These are phyloP conservation scores for Xylaria sp. DNA, from an alignment of 2,329 filamentous ascomycete genomes.

Conservation along the genomic window DNA sequence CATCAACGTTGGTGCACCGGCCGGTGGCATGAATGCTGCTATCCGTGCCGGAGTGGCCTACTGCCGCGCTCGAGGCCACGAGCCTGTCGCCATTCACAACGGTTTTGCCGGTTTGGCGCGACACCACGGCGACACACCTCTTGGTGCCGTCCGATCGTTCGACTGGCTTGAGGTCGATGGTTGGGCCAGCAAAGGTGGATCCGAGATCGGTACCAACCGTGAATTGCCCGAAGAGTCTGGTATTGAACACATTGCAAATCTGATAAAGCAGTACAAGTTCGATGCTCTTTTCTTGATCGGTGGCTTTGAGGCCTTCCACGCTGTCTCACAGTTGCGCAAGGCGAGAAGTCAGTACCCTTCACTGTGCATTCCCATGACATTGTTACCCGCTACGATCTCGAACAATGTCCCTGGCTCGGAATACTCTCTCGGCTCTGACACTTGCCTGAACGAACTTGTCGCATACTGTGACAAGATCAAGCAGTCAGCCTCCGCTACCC, in stretches of 20 bases:
- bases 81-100: conserved; percentile 88
- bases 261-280: conserved; percentile 81
- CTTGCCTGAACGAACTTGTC: conserved; percentile 90
- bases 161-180: conserved; percentile 90
- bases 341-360: conserved; percentile 72
- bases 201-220: conserved; percentile 96
- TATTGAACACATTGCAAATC: conserved; percentile 72
- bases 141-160: conserved; percentile 78
- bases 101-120: conserved; percentile 91
- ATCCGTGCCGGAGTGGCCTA: conserved; percentile 90
- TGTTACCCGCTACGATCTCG: conserved; percentile 93
- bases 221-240: conserved; percentile 82
- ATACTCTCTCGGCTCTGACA: conserved; percentile 94
- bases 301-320: conserved; percentile 94
- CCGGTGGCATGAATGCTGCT: conserved; percentile 96
- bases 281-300: conserved; percentile 89
- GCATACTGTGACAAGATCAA: conserved; percentile 96
- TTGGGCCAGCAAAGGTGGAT: conserved; percentile 95
- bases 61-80: conserved; percentile 87
- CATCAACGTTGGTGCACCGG: conserved; percentile 92
- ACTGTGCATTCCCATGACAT: conserved; percentile 85
- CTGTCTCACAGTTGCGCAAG: conserved; percentile 79
- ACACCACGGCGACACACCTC: conserved; percentile 77
- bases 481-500: conserved; percentile 89
- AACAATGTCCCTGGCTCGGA: conserved; percentile 98